Evolutionary conservation across 2,329 filamentous ascomycete genomes (phyloP).

Genomic region (Sordariomycetes sp.): DNA sequence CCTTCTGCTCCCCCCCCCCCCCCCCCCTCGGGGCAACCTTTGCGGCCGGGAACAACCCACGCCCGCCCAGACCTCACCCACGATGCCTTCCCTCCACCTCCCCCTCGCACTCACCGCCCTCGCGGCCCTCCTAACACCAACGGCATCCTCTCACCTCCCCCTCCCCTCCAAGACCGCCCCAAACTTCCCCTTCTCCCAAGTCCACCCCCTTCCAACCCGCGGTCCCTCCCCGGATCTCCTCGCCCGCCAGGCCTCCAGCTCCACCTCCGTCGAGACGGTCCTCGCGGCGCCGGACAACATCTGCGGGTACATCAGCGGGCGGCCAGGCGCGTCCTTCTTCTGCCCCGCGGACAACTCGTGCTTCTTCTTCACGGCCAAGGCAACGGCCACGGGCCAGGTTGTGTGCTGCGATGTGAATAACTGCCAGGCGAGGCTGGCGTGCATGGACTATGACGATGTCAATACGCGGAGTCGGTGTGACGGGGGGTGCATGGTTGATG

Average conservation of each 20-base stretch:
- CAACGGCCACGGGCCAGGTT: constrained; percentile 18
- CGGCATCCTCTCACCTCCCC: neutral
- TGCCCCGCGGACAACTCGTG: constrained; percentile 22
- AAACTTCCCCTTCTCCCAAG: neutral
- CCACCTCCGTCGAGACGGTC: constrained; percentile 14
- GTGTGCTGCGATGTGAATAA: constrained; percentile 24
- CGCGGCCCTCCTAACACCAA: neutral
- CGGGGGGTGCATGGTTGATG: constrained; percentile 23
- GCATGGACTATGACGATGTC: constrained; percentile 23
- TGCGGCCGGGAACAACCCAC: neutral
- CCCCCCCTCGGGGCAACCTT: no score
- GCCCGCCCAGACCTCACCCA: neutral
- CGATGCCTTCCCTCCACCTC: neutral
- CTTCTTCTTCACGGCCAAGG: constrained; percentile 21
- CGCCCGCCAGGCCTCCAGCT: constrained; percentile 11
- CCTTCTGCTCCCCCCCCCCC: neutral
- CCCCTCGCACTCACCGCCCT: neutral
- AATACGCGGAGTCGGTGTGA: constrained; percentile 22
- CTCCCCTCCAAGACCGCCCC: neutral
- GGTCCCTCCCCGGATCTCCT: constrained; percentile 11
- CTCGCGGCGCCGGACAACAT: constrained; percentile 35
- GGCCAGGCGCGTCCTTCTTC: constrained; percentile 22
- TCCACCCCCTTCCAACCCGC: neutral
- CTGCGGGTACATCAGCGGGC: constrained; percentile 33
- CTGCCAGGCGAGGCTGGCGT: constrained; percentile 22